Evolutionary conservation across 805 yeast genomes (phyloP), one percentile per base, ranked within the genome.

Genomic region (Candida gorgasii): DNA sequence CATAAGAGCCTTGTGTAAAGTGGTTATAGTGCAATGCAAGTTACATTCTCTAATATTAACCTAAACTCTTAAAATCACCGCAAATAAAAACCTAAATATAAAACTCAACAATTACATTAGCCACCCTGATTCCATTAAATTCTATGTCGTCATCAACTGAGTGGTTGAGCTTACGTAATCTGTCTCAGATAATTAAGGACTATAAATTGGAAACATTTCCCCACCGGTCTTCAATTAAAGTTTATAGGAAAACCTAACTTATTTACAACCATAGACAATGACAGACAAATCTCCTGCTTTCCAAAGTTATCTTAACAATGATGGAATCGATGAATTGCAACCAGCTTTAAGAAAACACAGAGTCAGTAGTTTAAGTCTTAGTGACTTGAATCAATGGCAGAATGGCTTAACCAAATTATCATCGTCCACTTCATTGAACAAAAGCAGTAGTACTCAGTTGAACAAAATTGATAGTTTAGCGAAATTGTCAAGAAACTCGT

Each of bases 351-450:
- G 86, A 59, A 80, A 75, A 51, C 79, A 80, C 55, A 63, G 83
- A 33, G 86, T 82, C 6, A 79, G 85, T 8, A 80, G 86, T 24
- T 60, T 84, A 30, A 83, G 89, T 16, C 67, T 84, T 35, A 76
- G 85, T 4, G 92, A 84, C 58, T 61, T 71, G 52, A 69, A 67
- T 54, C 88, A 83, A 57, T 83, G 88, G 86, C 80, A 67, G 46
- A 69, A 58, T 46, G 70, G 75, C 16, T 59, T 69, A 48, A 68
- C 71, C 36, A 69, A 69, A 50, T 57, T 70, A 32, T 58, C 69
- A 5, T 59, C 67, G 8, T 55, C 65, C 19, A 59, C 72, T 14
- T 60, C 67, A 16, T 61, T 69, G 48, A 57, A 58, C 48, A 67
- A 66, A 41, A 53, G 57, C 44, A 38, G 49, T 13, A 56, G 59